phyloP scores from a whole-genome alignment of 257 asterid species.

The Paulownia fortunei region DNA sequence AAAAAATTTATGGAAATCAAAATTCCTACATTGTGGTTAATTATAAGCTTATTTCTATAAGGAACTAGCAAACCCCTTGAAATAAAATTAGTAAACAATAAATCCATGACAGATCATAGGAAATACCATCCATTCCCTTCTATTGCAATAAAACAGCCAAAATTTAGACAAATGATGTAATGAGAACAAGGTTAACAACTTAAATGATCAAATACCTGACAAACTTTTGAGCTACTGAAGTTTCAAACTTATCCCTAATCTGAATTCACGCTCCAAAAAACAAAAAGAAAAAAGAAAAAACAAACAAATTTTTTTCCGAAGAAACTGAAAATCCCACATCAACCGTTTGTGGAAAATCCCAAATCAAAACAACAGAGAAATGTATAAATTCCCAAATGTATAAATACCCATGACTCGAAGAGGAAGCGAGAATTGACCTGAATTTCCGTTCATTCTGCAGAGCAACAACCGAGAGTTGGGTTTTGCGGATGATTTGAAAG shows the following conservation, averaged over 20 bases:
- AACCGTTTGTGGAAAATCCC: conserved; percentile 39
- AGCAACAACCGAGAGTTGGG: conserved; percentile 28
- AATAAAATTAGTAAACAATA: background rate
- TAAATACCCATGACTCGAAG: background rate
- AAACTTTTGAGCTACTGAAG: background rate
- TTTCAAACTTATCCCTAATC: background rate
- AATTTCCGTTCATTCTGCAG: conserved; percentile 46
- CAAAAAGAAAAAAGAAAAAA: background rate
- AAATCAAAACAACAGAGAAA: conserved; percentile 13
- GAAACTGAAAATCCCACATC: conserved; percentile 19
- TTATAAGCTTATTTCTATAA: conserved; percentile 6
- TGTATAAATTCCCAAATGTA: background rate
- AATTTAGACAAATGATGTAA: conserved; percentile 1
- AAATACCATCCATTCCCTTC: background rate
- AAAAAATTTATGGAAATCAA: conserved; percentile 23
- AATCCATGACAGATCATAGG: background rate
- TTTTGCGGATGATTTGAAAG: conserved; percentile 28
- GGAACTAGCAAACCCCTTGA: background rate
- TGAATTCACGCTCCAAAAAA: background rate
- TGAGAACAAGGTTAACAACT: background rate
- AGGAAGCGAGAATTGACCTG: conserved; percentile 44
- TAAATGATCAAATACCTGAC: background rate
- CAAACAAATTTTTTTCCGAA: background rate
- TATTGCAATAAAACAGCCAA: background rate
- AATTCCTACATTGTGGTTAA: background rate